Base-by-base conservation (phyloP, 345 rosid genomes). In the Camelina hispida region DNA sequence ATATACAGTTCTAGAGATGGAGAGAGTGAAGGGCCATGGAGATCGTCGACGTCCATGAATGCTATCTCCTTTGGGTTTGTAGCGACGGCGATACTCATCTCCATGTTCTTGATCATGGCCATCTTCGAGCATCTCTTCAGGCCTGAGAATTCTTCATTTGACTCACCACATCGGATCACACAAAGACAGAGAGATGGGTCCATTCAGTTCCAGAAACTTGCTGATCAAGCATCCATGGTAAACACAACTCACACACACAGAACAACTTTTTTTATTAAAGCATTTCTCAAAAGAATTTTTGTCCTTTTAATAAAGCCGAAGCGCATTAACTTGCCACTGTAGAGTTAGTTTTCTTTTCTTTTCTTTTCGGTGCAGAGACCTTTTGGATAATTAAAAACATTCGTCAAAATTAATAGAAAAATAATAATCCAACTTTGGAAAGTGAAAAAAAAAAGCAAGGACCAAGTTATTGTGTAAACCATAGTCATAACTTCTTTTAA, bases 61-160 rank as follows among this genome's bases (percentile, higher is more conserved):
- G 97, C 98, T 0, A 84, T 93, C 14, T 87, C 98, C 5, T 93
- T 88, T 20, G 98, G 98, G 40, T 87, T 93, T 20, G 91, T 93
- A 55, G 98, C 98, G n/a, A 93, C 98, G 0, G 98, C 98, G 35
- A 86, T 93, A 67, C 73, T 91, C 76, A 81, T 93, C 66, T 85
- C 96, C n/a, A 87, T 93, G 93, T 93, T 93, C 73, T 84, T 93
- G 58, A 86, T 93, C 71, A 93, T 91, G 96, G 98, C 98, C 52
- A 89, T 93, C 63, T 93, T 91, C 20, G 98, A 93, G 68, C 96
- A 91, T 81, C 88, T 91, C 37, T 89, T 91, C 35, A 83, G 89
- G 73, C 91, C 94, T n/a, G 75, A 75, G 35, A 82, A 88, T 70
- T 69, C 89, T 69, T 62, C 88, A 6, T 90, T 90, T 77, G 82